Base-by-base conservation (phyloP, 495 filamentous ascomycete species). In the Tuber melanosporum region DNA sequence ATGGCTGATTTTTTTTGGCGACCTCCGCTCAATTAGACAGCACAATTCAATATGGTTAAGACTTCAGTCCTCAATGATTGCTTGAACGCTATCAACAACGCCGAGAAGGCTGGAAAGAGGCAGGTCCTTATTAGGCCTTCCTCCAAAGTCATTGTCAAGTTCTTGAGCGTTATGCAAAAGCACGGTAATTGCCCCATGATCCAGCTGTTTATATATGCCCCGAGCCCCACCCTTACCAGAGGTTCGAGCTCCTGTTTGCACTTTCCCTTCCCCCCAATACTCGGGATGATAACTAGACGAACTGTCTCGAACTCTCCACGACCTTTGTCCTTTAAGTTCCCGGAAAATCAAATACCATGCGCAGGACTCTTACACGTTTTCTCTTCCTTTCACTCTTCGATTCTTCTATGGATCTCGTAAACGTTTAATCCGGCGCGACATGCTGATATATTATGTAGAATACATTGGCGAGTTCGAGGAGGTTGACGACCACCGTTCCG, bases 211-310 rank as follows among this genome's bases (percentile, higher is more conserved):
- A 45, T 19, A 15, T 44, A 47, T 72, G 8, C 36, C 57, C 14
- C 15, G 26, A 6, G 26, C 17, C 32, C 26, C 17, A 4, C 32
- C 26, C 15, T 36, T 36, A 66, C 57, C 26, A 36, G 39, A 39
- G 4, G 3, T 62, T 36, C n/a, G 10, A 72, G 39, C 17, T 62
- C 39, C 20, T 36, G 44, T 44, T 42, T 39, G 17, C 32, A 4
- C 22, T 69, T 43, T 45, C n/a, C 73, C 39, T n/a, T 73, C 41
- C 36, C 44, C 69, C 71, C 73, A 4, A 32, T 71, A 57, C 81
- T 94, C 95, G 95, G 94, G 91, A 89, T 97, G 93, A 98, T 98
- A 98, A 98, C 95, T 98, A 96, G 94, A 92, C 91, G 90, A 91
- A 81, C 88, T 90, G 89, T 94, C 90, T 92, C 91, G 88, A 89